Evolutionary conservation across 495 filamentous ascomycete genomes (phyloP), one percentile per base, ranked within the genome.

Genomic region (Hyaloscypha variabilis): DNA sequence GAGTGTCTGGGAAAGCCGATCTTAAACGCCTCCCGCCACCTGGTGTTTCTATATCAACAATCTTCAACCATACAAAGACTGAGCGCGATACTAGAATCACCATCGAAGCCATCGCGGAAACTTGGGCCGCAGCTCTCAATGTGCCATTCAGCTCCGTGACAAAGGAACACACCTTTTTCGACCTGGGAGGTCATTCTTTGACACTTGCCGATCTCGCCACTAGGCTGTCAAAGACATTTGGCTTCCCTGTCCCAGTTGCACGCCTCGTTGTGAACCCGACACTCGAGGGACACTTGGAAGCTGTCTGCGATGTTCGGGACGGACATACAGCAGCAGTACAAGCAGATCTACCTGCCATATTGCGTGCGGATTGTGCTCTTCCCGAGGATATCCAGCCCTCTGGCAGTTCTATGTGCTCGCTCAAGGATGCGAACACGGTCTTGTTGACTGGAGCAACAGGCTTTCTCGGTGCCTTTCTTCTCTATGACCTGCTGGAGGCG

Each of bases 1-100:
- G 82, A 61, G 88, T 91, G 6, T 89, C 87, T 24, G 88, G 87
- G 17, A 91, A 91, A 73, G 82, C 87, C 30, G 85, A 91, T 67
- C 76, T 87, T 29, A 89, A 89, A 61, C 73, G 78, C 19, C 81
- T 90, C 17, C 87, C 88, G 19, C 70, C 82, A 1, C 87, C 87
- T 2, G 75, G 75, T 30, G 77, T 71, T 36, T 55, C 77, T 1
- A 78, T 64, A 19, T 74, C 76, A 29, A 67, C 70, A 10, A 75
- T 68, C 10, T 68, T 71, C 53, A 74, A 62, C 24, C 36, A 60
- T 34, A 63, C 28, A 21, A 67, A 64, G 21, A 63, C 58, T 11
- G 65, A 68, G 26, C 64, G 56, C 14, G 59, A 70, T 67, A 51
- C 60, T 3, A 74, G 73, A 59, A 87, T 88, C 60, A 73, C 72